These are phyloP conservation scores for Pleurotus djamor DNA, from an alignment of 768 basidiomycete species.

Conservation along the genomic window DNA sequence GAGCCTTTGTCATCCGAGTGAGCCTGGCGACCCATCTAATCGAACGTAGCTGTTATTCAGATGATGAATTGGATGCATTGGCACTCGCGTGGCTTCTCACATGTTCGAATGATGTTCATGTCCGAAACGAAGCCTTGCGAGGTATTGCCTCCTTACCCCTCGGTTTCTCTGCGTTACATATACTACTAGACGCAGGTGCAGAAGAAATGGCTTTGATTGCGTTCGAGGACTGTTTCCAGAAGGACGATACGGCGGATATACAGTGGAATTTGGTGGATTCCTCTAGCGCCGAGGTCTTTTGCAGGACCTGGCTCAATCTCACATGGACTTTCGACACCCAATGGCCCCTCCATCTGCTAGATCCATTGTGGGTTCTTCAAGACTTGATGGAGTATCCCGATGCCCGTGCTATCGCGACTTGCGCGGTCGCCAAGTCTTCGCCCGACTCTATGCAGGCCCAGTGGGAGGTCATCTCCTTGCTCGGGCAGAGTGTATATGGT, in stretches of 20 bases:
- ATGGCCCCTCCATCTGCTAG: constrained; percentile 32
- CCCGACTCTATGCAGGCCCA: constrained; percentile 30
- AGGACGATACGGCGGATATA: constrained; percentile 30
- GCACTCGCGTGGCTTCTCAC: constrained; percentile 36
- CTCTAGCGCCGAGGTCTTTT: constrained; percentile 31
- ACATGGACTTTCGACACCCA: constrained; percentile 29
- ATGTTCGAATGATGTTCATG: constrained; percentile 27
- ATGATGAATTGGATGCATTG: constrained; percentile 33
- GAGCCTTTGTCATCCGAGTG: too few species aligned
- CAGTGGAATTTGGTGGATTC: constrained; percentile 34
- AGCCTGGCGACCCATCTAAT: background rate
- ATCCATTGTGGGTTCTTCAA: constrained; percentile 30
- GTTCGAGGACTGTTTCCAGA: constrained; percentile 35
- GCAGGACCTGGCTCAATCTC: constrained; percentile 37
- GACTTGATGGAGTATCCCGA: constrained; percentile 24
- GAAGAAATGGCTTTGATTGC: constrained; percentile 28
- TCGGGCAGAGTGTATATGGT: constrained; percentile 26
- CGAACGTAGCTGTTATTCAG: constrained; percentile 4
- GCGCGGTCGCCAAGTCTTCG: constrained; percentile 30
- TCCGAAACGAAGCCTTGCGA: constrained; percentile 26
- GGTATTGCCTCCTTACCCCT: constrained; percentile 36
- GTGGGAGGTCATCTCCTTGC: constrained; percentile 29
- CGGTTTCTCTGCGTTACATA: constrained; percentile 31
- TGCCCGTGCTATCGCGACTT: constrained; percentile 31
- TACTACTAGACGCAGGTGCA: constrained; percentile 33